Percentiles rank a stretch among this genome's conserved stretches.
phyloP scores from a whole-genome alignment of 2,329 filamentous ascomycete species.

The Paradendryphiella salina region DNA sequence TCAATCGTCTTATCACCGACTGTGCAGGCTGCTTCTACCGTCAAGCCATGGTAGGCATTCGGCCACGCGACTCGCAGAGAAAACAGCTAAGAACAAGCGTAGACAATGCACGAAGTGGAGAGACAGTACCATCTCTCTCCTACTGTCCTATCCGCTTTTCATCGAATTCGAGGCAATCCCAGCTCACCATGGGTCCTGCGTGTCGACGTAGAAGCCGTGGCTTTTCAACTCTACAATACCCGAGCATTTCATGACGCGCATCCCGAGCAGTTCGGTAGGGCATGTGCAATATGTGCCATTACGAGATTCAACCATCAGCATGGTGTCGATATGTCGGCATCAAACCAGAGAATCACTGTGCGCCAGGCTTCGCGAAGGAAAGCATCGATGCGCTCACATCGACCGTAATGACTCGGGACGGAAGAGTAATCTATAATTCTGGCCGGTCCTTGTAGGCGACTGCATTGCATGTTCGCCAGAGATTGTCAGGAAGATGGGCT shows the following conservation, averaged over 20 bases:
- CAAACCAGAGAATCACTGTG: neutral
- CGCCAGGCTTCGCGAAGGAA: conserved; percentile 1
- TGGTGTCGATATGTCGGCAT: neutral
- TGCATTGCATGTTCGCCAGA: too few relatives aligned
- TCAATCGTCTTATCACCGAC: conserved; percentile 24
- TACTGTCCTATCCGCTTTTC: conserved; percentile 17
- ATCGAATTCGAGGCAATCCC: conserved; percentile 21
- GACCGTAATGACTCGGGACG: neutral
- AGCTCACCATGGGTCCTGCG: conserved; percentile 33
- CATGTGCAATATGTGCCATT: conserved; percentile 31
- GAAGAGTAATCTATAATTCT: too few relatives aligned
- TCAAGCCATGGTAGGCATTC: conserved; percentile 29
- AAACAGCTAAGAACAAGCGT: conserved; percentile 1
- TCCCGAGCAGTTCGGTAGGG: conserved; percentile 27
- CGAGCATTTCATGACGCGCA: conserved; percentile 34
- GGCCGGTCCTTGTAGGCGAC: too few relatives aligned
- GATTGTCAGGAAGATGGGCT: too few relatives aligned
- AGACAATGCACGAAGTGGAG: conserved; percentile 36
- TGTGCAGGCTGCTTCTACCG: conserved; percentile 40
- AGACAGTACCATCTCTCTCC: conserved; percentile 35
- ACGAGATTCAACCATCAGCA: conserved; percentile 11
- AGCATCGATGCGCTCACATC: neutral
- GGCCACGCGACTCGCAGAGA: neutral
- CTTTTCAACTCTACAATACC: conserved; percentile 35
- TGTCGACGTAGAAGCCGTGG: conserved; percentile 37